Evolutionary conservation across 148 eudicot genomes (phyloP).

Genomic region (Arctostaphylos glauca): DNA sequence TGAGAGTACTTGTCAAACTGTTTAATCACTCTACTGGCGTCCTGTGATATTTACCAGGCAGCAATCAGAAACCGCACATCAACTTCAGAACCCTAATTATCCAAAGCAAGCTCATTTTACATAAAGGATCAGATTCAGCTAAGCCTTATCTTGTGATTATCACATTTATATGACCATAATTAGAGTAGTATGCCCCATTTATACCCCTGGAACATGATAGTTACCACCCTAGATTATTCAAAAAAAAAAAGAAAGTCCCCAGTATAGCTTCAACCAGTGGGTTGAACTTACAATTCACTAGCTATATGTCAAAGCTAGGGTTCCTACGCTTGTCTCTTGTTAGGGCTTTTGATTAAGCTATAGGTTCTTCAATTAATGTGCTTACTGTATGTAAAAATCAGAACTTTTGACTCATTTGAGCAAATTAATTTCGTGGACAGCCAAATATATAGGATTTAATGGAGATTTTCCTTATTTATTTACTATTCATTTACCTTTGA

Average conservation of each 20-base stretch:
- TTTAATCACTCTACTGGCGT: constrained; percentile 61
- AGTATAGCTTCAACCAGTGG: background rate
- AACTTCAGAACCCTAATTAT: constrained; percentile 21
- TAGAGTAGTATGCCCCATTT: background rate
- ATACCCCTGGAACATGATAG: background rate
- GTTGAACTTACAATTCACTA: background rate
- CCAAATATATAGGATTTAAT: background rate
- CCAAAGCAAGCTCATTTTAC: background rate
- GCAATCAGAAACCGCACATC: background rate
- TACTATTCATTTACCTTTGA: background rate
- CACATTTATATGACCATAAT: background rate
- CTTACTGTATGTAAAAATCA: background rate
- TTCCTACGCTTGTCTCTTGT: background rate
- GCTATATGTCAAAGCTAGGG: background rate
- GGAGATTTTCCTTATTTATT: background rate
- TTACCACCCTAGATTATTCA: background rate
- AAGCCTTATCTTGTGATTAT: background rate
- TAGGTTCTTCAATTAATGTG: background rate
- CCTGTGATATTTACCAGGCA: constrained; percentile 39
- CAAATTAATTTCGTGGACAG: background rate
- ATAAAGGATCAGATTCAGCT: background rate
- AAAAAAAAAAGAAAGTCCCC: too few species aligned
- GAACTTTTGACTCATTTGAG: background rate
- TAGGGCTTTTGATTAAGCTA: background rate
- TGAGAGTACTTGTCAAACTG: constrained; percentile 48